Base-by-base conservation (phyloP, 306 rosid genomes). In the Dicorynia guianensis region DNA sequence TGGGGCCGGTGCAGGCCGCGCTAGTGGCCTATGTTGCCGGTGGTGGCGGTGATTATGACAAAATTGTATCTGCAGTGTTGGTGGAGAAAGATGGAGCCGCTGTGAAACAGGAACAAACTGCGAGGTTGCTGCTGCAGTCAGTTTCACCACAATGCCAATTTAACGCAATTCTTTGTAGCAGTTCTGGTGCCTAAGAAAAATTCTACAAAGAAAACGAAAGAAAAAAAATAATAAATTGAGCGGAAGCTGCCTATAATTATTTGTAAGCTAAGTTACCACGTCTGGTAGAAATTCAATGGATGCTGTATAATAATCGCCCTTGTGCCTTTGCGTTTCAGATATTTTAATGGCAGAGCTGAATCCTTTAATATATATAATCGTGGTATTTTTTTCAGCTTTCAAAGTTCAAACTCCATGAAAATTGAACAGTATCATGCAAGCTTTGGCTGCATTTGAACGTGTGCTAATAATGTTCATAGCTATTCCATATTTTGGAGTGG, bases 1-100 rank as follows among this genome's bases (percentile, higher is more conserved):
- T 95, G 79, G 96, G 98, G 3, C 98, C 98, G 0, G 89, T 85
- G 1, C 89, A 87, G 82, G 78, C 96, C 3, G 98, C 98, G 0
- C 0, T 95, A 13, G 86, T 95, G 8, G 87, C 87, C 2, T 95
- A 69, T 52, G 78, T 95, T 0, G 84, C 86, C 2, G 89, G 79
- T 10, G 85, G 78, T 0, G 90, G 88, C 0, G 89, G 71, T 1
- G 89, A 58, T 5, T 95, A 92, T 40, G 87, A 82, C 0, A 63
- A 39, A 3, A 82, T 92, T 4, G 91, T 80, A 13, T 91, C 76
- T 0, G 97, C 91, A 1, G 96, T 83, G 56, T 69, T 95, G 87
- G 93, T 87, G 75, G 99, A 95, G 86, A 87, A 75, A 79, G 88
- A 85, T 0, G 96, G 56, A 1, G 96, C 87, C 3, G 15, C 43